phyloP scores from a whole-genome alignment of 2,329 filamentous ascomycete species.

The Aureobasidium namibiae region DNA sequence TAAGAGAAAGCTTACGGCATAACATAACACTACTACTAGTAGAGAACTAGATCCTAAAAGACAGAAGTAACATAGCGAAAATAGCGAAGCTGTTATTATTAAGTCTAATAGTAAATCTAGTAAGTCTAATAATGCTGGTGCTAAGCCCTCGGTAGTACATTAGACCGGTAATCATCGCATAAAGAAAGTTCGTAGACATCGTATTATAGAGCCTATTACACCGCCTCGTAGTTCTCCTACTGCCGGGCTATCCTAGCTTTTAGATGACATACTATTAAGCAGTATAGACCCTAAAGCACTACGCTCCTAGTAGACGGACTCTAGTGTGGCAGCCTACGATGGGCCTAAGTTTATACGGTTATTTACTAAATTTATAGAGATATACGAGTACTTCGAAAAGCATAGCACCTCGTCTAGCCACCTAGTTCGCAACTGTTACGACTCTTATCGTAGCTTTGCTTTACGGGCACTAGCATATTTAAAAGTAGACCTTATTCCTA shows the following conservation, averaged over 20 bases:
- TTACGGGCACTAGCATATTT: background rate
- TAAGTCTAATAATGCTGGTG: background rate
- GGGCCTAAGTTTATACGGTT: background rate
- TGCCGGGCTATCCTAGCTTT: background rate
- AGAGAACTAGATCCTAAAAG: no score
- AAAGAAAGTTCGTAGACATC: background rate
- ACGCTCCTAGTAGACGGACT: no score
- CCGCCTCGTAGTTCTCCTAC: background rate
- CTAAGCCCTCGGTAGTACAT: background rate
- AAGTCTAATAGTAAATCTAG: no score
- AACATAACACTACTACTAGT: no score
- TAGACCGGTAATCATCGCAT: background rate
- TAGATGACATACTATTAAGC: background rate
- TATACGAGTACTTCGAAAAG: background rate
- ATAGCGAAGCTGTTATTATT: no score
- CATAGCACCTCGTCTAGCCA: background rate
- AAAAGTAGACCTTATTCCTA: background rate
- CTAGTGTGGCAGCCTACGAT: background rate
- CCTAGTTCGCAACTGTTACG: background rate
- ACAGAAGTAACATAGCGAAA: no score
- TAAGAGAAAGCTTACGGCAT: no score
- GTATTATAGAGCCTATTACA: background rate
- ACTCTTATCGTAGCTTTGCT: background rate
- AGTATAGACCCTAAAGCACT: background rate
- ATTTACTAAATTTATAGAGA: background rate